These are phyloP conservation scores for Penicillium psychrosexuale DNA, from an alignment of 2,329 filamentous ascomycete genomes.

Conservation along the genomic window DNA sequence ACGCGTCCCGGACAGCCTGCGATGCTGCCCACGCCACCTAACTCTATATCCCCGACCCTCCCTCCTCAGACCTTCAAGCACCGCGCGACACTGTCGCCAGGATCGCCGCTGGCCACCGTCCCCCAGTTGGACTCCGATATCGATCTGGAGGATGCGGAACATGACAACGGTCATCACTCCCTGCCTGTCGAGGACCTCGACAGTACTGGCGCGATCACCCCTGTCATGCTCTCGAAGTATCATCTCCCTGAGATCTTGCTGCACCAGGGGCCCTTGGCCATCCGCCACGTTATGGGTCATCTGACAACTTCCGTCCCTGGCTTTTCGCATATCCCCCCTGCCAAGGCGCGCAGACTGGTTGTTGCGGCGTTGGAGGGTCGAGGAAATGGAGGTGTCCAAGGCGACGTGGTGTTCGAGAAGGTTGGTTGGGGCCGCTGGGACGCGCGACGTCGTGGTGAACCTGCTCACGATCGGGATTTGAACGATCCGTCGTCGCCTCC, in stretches of 20 bases:
- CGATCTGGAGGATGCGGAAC: conserved; percentile 71
- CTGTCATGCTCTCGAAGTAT: conserved; percentile 78
- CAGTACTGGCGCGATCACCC: conserved; percentile 77
- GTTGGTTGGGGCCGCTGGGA: conserved; percentile 98
- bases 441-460: conserved; percentile 69
- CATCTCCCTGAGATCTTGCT: conserved; percentile 89
- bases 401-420: conserved; percentile 73
- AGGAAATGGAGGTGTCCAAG: conserved; percentile 56
- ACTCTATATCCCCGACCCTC: conserved; percentile 87
- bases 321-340: conserved; percentile 81
- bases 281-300: conserved; percentile 93
- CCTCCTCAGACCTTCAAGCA: conserved; percentile 75
- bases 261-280: conserved; percentile 83
- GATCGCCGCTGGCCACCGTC: conserved; percentile 45
- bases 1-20: conserved; percentile 33
- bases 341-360: conserved; percentile 85
- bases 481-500: conserved; percentile 51
- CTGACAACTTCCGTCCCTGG: conserved; percentile 90
- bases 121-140: conserved; percentile 75
- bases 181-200: conserved; percentile 55
- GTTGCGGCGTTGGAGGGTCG: conserved; percentile 88
- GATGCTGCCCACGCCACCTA: conserved; percentile 81
- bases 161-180: conserved; percentile 41
- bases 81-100: conserved; percentile 46
- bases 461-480: conserved; percentile 34